phyloP scores from a whole-genome alignment of 257 asterid species.

The Solanum okadae region DNA sequence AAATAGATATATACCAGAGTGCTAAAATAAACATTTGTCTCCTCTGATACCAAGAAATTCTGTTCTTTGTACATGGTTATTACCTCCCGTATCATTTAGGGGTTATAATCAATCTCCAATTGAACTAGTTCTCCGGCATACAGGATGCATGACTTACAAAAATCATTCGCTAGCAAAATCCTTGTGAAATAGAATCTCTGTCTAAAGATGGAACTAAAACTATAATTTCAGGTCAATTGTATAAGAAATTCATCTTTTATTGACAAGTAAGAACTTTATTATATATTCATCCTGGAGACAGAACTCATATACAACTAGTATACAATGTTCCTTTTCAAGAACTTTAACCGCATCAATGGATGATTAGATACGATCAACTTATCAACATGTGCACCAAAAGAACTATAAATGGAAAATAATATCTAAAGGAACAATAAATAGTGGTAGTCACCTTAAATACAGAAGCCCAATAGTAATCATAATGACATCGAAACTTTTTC shows the following conservation, averaged over 20 bases:
- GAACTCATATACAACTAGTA: not conserved
- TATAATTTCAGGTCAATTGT: not conserved
- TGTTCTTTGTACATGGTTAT: not conserved
- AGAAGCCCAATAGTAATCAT: conserved; percentile 98
- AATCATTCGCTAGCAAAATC: not conserved
- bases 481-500: conserved; percentile 78
- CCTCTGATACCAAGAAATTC: not conserved
- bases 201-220: not conserved
- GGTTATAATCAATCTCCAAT: not conserved
- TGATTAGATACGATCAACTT: not conserved
- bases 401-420: not conserved
- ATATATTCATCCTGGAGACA: not conserved
- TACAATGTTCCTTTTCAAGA: not conserved
- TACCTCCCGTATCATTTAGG: not conserved
- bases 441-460: conserved; percentile 65
- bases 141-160: not conserved
- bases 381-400: not conserved
- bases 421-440: not conserved
- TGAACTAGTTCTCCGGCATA: not conserved
- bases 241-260: not conserved
- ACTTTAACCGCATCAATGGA: not conserved
- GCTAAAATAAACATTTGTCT: not conserved
- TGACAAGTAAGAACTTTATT: not conserved
- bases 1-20: not conserved
- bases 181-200: not conserved